Evolutionary conservation across 2,329 filamentous ascomycete species (phyloP).

Genomic region (Lizonia empirigonia): DNA sequence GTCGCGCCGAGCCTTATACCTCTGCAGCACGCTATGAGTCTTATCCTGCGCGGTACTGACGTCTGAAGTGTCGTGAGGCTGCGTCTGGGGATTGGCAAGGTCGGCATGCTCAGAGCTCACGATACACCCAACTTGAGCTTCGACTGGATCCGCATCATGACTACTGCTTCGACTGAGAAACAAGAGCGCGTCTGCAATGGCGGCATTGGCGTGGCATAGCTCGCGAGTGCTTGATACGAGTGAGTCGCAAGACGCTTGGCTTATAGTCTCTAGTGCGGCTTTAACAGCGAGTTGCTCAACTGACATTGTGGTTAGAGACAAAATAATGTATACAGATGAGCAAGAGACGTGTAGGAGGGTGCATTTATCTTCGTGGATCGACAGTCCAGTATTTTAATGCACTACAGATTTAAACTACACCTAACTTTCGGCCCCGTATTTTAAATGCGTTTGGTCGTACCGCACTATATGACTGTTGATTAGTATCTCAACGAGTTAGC

Average conservation of each 20-base stretch:
- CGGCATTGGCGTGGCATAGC: slow-evolving; percentile 11
- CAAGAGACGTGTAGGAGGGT: not conserved
- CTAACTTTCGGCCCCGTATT: not conserved
- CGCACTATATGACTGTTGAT: slow-evolving; percentile 2
- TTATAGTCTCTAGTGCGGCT: slow-evolving; percentile 7
- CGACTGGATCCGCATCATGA: not conserved
- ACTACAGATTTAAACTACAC: not conserved
- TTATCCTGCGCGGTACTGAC: not conserved
- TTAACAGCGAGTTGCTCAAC: not conserved
- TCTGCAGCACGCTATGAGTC: not conserved
- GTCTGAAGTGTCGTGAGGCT: not conserved
- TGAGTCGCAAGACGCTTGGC: not conserved
- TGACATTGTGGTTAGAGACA: slow-evolving; percentile 3
- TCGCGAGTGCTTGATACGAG: not conserved
- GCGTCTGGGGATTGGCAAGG: not conserved
- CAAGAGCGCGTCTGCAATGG: slow-evolving; percentile 11
- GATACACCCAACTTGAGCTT: slow-evolving; percentile 5
- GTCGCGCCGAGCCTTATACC: not conserved
- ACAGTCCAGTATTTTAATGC: slow-evolving; percentile 6
- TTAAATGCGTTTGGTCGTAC: not conserved
- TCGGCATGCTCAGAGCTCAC: not conserved
- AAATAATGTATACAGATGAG: not conserved
- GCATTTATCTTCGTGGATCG: not conserved
- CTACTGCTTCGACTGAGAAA: slow-evolving; percentile 1
- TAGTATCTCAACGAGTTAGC: slow-evolving; percentile 2